Base-by-base conservation (phyloP, 768 basidiomycete genomes). In the Rickenella mellea region DNA sequence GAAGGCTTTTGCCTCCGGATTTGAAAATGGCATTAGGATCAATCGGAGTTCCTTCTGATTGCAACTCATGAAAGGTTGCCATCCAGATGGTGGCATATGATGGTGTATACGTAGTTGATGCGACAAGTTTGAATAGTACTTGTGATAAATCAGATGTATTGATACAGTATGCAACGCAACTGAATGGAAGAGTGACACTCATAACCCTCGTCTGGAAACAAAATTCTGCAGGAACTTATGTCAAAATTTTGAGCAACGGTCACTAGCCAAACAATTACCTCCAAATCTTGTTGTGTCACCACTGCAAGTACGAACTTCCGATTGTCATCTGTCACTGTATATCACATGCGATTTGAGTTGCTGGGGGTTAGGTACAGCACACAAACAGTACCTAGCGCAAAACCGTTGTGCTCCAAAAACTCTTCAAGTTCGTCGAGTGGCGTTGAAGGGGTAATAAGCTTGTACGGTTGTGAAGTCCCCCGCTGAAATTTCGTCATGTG, bases 291-390 rank as follows among this genome's bases (percentile, higher is more conserved):
- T 14, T 65, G 55, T 15, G 88, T 91, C 1, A 83, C 87, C 0
- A 91, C 78, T 1, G 70, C 88, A 12, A 90, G 71, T 3, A 91
- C 86, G 45, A 91, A 91, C 55, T 89, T 88, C 43, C 86, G 76
- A 40, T 70, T 70, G 35, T 65, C 62, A 59, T 96, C 92, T 4
- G 92, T 93, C 27, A 94, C 92, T 91, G 48, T 15, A 40, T 27
- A 5, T 37, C 8, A 24, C n/a, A 42, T 30, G 22, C 28, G 17
- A 24, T 19, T 43, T 26, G 36, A n/a, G 20, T 28, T 31, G 26
- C 12, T n/a, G 25, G 27, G 10, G 15, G 19, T 12, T 12, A 38
- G 37, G 11, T 27, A n/a, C n/a, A n/a, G n/a, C n/a, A 21, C 19
- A 11, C 10, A 11, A 8, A 11, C 53, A 70, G 35, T 40, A 83